Conservation (phyloP, 495 filamentous ascomycete species). For the Penicillium riverlandense region DNA sequence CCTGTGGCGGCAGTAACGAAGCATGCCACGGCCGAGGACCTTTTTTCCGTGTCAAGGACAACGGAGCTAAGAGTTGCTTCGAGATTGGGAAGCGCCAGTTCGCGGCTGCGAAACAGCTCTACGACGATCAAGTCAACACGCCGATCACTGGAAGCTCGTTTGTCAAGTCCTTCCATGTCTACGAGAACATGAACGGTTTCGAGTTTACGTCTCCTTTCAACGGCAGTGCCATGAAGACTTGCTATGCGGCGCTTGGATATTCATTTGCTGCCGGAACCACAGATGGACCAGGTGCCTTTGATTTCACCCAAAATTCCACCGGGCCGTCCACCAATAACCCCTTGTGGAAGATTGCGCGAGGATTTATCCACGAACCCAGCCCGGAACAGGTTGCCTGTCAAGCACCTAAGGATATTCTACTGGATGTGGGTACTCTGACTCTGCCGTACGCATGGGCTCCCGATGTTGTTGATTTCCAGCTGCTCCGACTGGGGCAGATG, state of each 20-base stretch:
- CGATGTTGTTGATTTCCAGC: constrained; percentile 89
- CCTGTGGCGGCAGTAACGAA: constrained; percentile 69
- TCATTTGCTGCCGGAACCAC: constrained; percentile 93
- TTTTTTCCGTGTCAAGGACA: constrained; percentile 61
- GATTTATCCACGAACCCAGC: constrained; percentile 63
- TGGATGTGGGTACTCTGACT: constrained; percentile 79
- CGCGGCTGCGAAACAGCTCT: constrained; percentile 53
- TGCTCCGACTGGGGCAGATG: constrained; percentile 80
- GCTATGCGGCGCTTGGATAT: constrained; percentile 87
- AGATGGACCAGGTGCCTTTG: constrained; percentile 87
- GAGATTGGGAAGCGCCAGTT: constrained; percentile 68
- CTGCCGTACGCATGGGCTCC: constrained; percentile 85
- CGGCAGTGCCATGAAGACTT: constrained; percentile 64
- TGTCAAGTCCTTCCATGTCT: constrained; percentile 68
- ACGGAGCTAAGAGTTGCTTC: constrained; percentile 65
- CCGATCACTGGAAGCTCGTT: constrained; percentile 38
- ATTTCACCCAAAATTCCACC: constrained; percentile 84
- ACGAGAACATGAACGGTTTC: constrained; percentile 67
- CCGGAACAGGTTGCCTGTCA: constrained; percentile 73
- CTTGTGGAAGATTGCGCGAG: constrained; percentile 71
- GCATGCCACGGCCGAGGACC: constrained; percentile 83
- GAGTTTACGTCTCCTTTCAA: constrained; percentile 67
- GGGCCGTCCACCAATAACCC: constrained; percentile 68
- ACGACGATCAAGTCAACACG: constrained; percentile 39
- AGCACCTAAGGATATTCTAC: constrained; percentile 74